phyloP scores from a whole-genome alignment of 768 basidiomycete genomes.

The Macrolepiota albuminosa region DNA sequence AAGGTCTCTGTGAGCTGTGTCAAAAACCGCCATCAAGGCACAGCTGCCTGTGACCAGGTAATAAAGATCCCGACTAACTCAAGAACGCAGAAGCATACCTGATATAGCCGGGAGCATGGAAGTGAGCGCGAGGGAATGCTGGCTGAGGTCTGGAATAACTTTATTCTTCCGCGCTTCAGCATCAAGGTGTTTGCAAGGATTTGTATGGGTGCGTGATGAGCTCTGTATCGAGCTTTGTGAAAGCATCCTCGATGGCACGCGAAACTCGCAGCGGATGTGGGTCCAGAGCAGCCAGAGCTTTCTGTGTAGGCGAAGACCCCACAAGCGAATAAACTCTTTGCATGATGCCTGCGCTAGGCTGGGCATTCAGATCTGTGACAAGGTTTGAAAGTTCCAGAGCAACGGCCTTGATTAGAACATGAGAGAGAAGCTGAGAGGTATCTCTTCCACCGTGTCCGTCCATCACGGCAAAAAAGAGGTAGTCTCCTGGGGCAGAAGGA shows the following conservation, averaged over 20 bases:
- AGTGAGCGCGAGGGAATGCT: conserved; percentile 65
- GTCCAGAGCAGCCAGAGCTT: conserved; percentile 19
- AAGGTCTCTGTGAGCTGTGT: conserved; percentile 74
- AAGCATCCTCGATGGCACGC: conserved; percentile 70
- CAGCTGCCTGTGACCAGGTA: conserved; percentile 63
- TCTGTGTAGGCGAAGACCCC: conserved; percentile 26
- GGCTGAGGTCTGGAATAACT: conserved; percentile 58
- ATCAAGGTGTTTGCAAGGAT: conserved; percentile 56
- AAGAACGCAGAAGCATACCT: conserved; percentile 31
- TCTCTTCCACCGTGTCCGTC: conserved; percentile 86
- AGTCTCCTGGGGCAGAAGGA: conserved; percentile 58
- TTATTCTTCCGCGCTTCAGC: conserved; percentile 46
- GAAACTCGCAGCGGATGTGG: conserved; percentile 52
- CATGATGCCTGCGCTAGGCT: conserved; percentile 27
- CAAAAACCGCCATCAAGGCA: conserved; percentile 83
- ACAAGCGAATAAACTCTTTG: conserved; percentile 35
- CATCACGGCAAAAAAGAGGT: conserved; percentile 85
- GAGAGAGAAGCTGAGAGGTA: conserved; percentile 81
- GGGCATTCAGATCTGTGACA: conserved; percentile 29
- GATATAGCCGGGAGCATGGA: conserved; percentile 83
- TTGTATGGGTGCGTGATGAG: conserved; percentile 73
- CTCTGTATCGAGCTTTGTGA: conserved; percentile 79
- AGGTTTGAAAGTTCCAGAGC: conserved; percentile 67
- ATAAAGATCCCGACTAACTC: conserved; percentile 8
- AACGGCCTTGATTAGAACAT: conserved; percentile 80